Base-by-base conservation (phyloP, 257 asterid species). In the Paulownia fortunei region DNA sequence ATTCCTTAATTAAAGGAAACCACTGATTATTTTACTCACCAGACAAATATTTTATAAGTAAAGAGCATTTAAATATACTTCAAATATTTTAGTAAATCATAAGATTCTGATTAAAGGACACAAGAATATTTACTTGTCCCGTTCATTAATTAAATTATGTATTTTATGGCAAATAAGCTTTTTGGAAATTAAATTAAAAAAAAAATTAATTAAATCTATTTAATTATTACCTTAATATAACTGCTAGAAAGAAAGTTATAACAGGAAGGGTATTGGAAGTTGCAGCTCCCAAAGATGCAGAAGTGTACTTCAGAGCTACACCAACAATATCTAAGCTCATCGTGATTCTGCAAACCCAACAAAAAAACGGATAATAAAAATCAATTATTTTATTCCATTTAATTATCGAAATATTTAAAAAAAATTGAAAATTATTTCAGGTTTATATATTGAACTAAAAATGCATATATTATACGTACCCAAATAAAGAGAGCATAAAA, bases 241-340 rank as follows among this genome's bases (percentile, higher is more conserved):
- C 80, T 2, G 98, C 98, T 47, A 91, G 83, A 80, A 93, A 82
- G 84, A 93, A 93, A 41, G 97, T 93, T 26, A 89, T 82, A 8
- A 89, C 94, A 0, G 98, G 98, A 70, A 91, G 92, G 5, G 90
- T 84, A 76, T 93, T 93, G 10, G 91, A 30, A n/a, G 90, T 69
- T 52, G 98, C 97, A 39, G 98, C 97, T 24, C 94, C 97, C 79
- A 91, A 72, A 49, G 95, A 86, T 19, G 98, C 98, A n/a, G 91
- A 68, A 13, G 97, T 93, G 30, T 87, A 86, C 73, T 86, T 86
- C 72, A 93, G 83, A 37, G 81, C 94, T 66, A 91, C 87, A 7
- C 91, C 87, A 42, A 72, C 82, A 5, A 88, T 65, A 70, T 93
- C 83, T 88, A 91, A 91, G 84, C 90, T 89, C 86, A 81, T 42